These are phyloP conservation scores for Maudiozyma serrabonitensis DNA, from an alignment of 805 yeast species.

Conservation along the genomic window DNA sequence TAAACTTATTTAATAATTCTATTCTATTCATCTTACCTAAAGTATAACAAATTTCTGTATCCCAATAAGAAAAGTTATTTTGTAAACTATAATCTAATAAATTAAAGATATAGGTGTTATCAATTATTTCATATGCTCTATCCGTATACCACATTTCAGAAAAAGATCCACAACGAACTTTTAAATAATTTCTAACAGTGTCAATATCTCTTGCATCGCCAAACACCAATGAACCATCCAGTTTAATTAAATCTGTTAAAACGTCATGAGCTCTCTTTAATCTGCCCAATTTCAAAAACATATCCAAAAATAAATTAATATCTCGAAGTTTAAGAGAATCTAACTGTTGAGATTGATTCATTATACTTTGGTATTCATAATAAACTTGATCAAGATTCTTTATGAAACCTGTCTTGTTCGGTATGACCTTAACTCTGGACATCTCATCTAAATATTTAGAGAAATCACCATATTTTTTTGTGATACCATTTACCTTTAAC, in stretches of 20 bases:
- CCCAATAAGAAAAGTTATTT: slow-evolving; percentile 9
- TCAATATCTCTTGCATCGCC: slow-evolving; percentile 8
- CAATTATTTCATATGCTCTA: slow-evolving; percentile 6
- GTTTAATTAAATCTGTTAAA: slow-evolving; percentile 10
- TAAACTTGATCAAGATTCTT: background rate
- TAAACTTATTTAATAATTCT: slow-evolving; percentile 11
- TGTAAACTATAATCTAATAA: slow-evolving; percentile 8
- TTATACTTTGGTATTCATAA: background rate
- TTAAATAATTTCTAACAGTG: slow-evolving; percentile 15
- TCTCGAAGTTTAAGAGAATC: slow-evolving; percentile 1
- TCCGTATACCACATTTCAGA: slow-evolving; percentile 12
- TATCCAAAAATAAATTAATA: slow-evolving; percentile 3
- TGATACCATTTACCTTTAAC: background rate
- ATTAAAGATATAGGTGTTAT: slow-evolving; percentile 8
- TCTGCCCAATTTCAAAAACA: slow-evolving; percentile 8
- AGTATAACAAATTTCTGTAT: slow-evolving; percentile 18
- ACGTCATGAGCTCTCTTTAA: slow-evolving; percentile 18
- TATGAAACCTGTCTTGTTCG: background rate
- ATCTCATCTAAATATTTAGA: background rate
- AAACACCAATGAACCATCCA: background rate
- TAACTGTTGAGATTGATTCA: background rate
- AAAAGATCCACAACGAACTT: slow-evolving; percentile 23
- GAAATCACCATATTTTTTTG: background rate
- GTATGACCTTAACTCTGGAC: background rate
- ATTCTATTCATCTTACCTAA: slow-evolving; percentile 11